These are phyloP conservation scores for Cladorrhinum samala DNA, from an alignment of 495 filamentous ascomycete genomes.

Conservation along the genomic window DNA sequence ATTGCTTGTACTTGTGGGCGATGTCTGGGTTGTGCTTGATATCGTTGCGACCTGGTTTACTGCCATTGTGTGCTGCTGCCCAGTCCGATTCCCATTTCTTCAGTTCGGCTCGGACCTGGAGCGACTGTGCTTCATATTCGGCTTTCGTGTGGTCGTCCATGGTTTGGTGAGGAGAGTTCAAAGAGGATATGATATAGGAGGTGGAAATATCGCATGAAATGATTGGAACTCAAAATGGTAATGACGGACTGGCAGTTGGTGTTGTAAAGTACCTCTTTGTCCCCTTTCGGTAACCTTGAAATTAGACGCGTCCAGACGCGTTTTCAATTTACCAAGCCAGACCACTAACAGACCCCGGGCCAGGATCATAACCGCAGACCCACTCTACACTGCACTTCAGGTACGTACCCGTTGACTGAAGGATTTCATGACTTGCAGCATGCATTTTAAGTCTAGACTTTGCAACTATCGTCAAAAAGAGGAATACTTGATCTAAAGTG, in stretches of 20 bases:
- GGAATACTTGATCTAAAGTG: too few relatives aligned
- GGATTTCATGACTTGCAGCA: too few relatives aligned
- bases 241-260: too few relatives aligned
- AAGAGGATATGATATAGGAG: neutral
- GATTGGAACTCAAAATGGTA: neutral
- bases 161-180: conserved; percentile 7
- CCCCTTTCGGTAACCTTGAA: neutral
- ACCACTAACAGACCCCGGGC: neutral
- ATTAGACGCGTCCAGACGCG: conserved; percentile 1
- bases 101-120: conserved; percentile 61
- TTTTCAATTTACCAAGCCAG: neutral
- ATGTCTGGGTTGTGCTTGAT: conserved; percentile 81
- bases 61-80: conserved; percentile 58
- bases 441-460: too few relatives aligned
- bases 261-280: too few relatives aligned
- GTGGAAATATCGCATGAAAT: neutral
- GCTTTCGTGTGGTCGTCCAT: conserved; percentile 40
- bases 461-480: too few relatives aligned
- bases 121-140: conserved; percentile 35
- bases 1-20: conserved; percentile 86
- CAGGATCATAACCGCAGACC: neutral
- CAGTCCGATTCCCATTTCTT: conserved; percentile 85
- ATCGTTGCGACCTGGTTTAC: conserved; percentile 74
- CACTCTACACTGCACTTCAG: too few relatives aligned
- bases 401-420: too few relatives aligned